Evolutionary conservation across 257 asterid species (phyloP).

Genomic region (Nicotiana obtusifolia): DNA sequence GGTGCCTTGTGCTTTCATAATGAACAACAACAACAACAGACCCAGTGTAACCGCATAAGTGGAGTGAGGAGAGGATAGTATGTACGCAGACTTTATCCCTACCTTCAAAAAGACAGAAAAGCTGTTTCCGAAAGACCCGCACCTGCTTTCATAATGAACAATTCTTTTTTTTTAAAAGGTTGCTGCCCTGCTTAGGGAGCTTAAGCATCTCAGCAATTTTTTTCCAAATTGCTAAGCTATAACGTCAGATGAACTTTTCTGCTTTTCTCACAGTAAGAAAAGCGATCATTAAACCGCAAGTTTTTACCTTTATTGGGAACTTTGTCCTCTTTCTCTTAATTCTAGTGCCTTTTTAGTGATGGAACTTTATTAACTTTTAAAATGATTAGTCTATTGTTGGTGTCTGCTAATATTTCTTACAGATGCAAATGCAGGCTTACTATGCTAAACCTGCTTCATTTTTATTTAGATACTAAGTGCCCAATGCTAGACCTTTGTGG

Average conservation of each 20-base stretch:
- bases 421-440: not conserved
- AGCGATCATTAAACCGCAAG: not conserved
- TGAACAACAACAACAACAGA: no score
- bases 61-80: fast-evolving
- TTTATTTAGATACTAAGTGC: not conserved
- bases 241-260: no score
- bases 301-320: not conserved
- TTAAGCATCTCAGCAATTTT: not conserved
- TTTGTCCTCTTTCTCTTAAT: not conserved
- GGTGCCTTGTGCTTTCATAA: not conserved
- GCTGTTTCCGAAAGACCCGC: no score
- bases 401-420: not conserved
- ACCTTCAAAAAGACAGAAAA: no score
- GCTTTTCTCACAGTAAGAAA: not conserved
- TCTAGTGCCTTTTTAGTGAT: not conserved
- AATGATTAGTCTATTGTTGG: not conserved
- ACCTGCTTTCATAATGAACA: no score
- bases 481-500: not conserved
- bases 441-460: not conserved
- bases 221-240: no score
- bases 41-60: no score
- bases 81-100: no score
- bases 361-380: not conserved
- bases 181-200: not conserved
- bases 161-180: no score